Conservation (phyloP, 1,139 yeast species). For the Taphrina confusa region DNA sequence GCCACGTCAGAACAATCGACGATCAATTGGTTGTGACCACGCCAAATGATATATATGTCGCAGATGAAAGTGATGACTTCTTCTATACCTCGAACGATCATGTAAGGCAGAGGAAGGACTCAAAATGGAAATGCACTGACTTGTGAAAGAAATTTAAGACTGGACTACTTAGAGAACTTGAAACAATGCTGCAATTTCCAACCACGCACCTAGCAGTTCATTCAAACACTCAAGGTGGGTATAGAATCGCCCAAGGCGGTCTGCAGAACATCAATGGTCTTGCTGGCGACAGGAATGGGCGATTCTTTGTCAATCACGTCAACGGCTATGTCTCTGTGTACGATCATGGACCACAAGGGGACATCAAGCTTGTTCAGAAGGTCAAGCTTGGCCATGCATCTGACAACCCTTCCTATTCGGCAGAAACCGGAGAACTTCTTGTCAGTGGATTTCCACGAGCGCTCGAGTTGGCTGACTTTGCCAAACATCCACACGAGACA, state of each 20-base stretch:
- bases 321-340: constrained; percentile 21
- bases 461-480: constrained; percentile 14
- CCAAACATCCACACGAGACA: constrained; percentile 12
- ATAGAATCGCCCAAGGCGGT: constrained; percentile 13
- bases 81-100: constrained; percentile 34
- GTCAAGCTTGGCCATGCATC: constrained; percentile 15
- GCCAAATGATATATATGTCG: constrained; percentile 31
- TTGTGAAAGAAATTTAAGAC: constrained; percentile 10
- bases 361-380: constrained; percentile 14
- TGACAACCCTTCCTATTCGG: constrained; percentile 27
- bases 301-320: constrained; percentile 24
- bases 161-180: constrained; percentile 16
- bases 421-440: constrained; percentile 23
- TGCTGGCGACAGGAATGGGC: constrained; percentile 29
- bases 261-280: constrained; percentile 24
- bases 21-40: constrained; percentile 19
- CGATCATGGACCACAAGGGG: constrained; percentile 12
- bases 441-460: constrained; percentile 25
- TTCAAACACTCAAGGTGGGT: constrained; percentile 24
- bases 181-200: constrained; percentile 26
- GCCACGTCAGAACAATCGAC: constrained; percentile 26
- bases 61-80: constrained; percentile 19
- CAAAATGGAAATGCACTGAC: neutral
- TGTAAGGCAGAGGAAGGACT: neutral
- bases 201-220: constrained; percentile 26